Conservation (phyloP, 768 basidiomycete species). For the Trametes sanguinea region DNA sequence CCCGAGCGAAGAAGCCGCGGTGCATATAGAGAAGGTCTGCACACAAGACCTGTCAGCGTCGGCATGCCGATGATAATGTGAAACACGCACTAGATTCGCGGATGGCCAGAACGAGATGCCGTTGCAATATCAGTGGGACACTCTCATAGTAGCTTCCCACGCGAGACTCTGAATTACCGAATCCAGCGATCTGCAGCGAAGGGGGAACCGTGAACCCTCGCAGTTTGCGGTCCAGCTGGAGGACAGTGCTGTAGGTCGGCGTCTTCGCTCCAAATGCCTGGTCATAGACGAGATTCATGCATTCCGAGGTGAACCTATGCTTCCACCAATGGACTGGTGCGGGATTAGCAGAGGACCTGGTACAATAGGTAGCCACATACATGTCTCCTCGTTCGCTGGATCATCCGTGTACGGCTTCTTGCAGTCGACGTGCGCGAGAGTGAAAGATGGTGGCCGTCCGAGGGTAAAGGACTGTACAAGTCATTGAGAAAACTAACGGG, state of each 20-base stretch:
- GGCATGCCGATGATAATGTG: not conserved
- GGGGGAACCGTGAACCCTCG: conserved; percentile 64
- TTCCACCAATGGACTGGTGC: conserved; percentile 57
- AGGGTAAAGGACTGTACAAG: conserved; percentile 62
- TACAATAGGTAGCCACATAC: conserved; percentile 42
- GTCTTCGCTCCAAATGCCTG: conserved; percentile 67
- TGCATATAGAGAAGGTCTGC: conserved; percentile 74
- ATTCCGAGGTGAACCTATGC: conserved; percentile 64
- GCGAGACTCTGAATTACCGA: conserved; percentile 41
- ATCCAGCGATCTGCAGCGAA: conserved; percentile 65
- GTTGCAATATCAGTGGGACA: conserved; percentile 64
- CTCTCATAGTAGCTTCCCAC: conserved; percentile 36
- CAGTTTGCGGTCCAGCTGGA: conserved; percentile 66
- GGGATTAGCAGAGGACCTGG: conserved; percentile 35
- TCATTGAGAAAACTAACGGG: conserved; percentile 1
- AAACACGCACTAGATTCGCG: conserved; percentile 61
- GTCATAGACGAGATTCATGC: conserved; percentile 65
- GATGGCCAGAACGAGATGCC: conserved; percentile 66
- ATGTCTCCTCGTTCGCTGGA: conserved; percentile 48
- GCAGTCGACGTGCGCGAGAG: conserved; percentile 56
- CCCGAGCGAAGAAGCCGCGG: conserved; percentile 72
- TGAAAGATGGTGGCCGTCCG: conserved; percentile 68
- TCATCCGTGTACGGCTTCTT: conserved; percentile 51
- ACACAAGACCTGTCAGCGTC: not conserved
- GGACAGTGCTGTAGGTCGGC: conserved; percentile 62